These are phyloP conservation scores for Penicillium psychrosexuale DNA, from an alignment of 2,329 filamentous ascomycete genomes.

Conservation along the genomic window DNA sequence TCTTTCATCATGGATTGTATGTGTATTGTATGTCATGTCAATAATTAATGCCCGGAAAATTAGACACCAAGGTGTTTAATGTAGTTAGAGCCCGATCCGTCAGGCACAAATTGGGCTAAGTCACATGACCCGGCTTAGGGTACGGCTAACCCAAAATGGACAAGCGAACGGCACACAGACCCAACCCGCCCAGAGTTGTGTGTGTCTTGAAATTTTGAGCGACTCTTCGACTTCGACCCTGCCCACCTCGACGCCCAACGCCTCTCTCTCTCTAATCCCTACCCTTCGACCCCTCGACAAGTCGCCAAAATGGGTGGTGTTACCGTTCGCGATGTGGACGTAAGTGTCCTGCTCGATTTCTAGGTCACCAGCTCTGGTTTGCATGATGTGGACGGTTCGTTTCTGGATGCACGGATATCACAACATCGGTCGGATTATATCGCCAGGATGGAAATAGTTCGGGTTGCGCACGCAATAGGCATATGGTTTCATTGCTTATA, in stretches of 20 bases:
- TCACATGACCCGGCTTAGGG: conserved; percentile 32
- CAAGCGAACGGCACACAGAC: conserved; percentile 43
- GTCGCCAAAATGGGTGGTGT: conserved; percentile 64
- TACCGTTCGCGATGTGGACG: conserved; percentile 65
- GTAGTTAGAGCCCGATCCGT: background rate
- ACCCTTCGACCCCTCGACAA: conserved; percentile 32
- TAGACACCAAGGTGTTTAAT: conserved; percentile 1
- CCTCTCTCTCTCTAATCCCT: conserved; percentile 30
- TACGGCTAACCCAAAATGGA: conserved; percentile 42
- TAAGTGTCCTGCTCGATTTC: conserved; percentile 40
- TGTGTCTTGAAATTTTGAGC: conserved; percentile 39
- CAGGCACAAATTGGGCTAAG: background rate
- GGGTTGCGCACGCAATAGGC: conserved; percentile 3
- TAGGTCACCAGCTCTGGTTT: conserved; percentile 18
- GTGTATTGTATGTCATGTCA: background rate
- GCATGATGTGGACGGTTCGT: conserved; percentile 17
- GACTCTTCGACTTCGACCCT: conserved; percentile 41
- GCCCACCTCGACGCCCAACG: conserved; percentile 36
- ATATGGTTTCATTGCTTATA: background rate
- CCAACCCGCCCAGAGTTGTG: conserved; percentile 31
- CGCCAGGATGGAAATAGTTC: conserved; percentile 9
- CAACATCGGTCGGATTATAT: conserved; percentile 6
- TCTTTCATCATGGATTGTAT: background rate
- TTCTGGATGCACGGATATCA: conserved; percentile 17
- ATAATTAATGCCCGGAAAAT: conserved; percentile 2